phyloP scores from a whole-genome alignment of 306 rosid genomes.

The Glycyrrhiza uralensis region DNA sequence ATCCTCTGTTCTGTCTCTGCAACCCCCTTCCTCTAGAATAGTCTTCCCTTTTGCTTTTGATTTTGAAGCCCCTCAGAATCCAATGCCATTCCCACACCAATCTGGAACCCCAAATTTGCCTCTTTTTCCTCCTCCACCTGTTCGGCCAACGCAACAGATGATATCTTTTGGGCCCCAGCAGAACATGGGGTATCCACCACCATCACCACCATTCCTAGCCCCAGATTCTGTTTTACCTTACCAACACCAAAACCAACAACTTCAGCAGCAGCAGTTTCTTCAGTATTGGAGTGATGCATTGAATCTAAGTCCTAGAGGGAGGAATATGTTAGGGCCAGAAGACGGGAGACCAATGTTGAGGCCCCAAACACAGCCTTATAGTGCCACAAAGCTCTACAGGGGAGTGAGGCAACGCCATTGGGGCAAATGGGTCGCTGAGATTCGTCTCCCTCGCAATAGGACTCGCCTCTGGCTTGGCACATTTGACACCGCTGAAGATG shows the following conservation, averaged over 20 bases:
- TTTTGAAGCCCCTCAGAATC: constrained; percentile 46
- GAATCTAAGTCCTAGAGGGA: constrained; percentile 65
- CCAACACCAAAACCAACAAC: constrained; percentile 18
- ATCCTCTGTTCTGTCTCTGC: constrained; percentile 10
- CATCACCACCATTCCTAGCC: neutral
- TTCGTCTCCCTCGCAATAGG: constrained; percentile 83
- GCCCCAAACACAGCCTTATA: constrained; percentile 46
- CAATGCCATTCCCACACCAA: constrained; percentile 42
- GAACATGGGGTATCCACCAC: constrained; percentile 35
- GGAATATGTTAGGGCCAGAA: constrained; percentile 48
- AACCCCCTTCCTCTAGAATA: constrained; percentile 38
- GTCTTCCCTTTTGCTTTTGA: constrained; percentile 66
- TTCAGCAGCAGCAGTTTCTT: constrained; percentile 53
- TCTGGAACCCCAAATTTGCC: constrained; percentile 29
- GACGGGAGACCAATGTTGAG: constrained; percentile 47
- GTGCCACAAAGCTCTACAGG: constrained; percentile 67
- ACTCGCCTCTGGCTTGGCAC: constrained; percentile 93
- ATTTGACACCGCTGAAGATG: constrained; percentile 87
- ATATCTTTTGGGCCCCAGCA: constrained; percentile 38
- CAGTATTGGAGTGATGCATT: constrained; percentile 66
- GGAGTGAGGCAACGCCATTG: constrained; percentile 97
- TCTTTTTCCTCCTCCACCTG: constrained; percentile 22
- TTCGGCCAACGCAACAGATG: constrained; percentile 39
- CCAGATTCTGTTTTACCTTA: neutral
- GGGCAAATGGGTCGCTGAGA: constrained; percentile 98